Percentiles rank a stretch among this genome's conserved stretches.
These are phyloP conservation scores for Trichoderma virens DNA, from an alignment of 495 filamentous ascomycete species.

Conservation along the genomic window DNA sequence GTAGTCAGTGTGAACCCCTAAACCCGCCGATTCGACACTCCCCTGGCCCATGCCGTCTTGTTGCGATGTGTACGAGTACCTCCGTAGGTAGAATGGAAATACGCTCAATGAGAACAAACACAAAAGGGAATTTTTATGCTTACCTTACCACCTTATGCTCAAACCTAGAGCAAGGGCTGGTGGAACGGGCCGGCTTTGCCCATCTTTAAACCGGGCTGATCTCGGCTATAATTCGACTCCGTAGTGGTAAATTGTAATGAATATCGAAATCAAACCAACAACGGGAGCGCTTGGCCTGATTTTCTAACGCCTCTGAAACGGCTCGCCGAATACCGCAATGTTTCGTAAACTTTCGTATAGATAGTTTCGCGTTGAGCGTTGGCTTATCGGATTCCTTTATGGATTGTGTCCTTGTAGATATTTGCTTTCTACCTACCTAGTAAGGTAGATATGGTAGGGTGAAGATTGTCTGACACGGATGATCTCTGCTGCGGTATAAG, in stretches of 20 bases:
- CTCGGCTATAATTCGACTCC: constrained; percentile 1
- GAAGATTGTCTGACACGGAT: no score
- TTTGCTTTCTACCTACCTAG: no score
- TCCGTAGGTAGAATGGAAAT: neutral
- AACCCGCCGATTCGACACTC: neutral
- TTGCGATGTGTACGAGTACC: no score
- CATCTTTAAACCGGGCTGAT: neutral
- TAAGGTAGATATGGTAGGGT: no score
- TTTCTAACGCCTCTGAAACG: neutral
- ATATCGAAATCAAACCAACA: constrained; percentile 1
- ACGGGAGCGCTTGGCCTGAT: neutral
- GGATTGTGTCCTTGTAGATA: no score
- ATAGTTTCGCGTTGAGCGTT: no score
- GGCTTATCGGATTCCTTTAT: no score
- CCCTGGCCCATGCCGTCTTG: neutral
- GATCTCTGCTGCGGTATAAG: no score
- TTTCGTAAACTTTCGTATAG: neutral
- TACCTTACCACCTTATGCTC: neutral
- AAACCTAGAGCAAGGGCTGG: neutral
- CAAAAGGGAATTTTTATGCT: neutral
- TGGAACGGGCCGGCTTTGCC: neutral
- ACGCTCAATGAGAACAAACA: neutral
- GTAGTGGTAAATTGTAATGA: neutral
- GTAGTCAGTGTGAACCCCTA: neutral
- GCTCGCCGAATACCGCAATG: neutral